Base-by-base conservation (phyloP, 108 stramenopile genomes). In the Fragilaria crotonensis region DNA sequence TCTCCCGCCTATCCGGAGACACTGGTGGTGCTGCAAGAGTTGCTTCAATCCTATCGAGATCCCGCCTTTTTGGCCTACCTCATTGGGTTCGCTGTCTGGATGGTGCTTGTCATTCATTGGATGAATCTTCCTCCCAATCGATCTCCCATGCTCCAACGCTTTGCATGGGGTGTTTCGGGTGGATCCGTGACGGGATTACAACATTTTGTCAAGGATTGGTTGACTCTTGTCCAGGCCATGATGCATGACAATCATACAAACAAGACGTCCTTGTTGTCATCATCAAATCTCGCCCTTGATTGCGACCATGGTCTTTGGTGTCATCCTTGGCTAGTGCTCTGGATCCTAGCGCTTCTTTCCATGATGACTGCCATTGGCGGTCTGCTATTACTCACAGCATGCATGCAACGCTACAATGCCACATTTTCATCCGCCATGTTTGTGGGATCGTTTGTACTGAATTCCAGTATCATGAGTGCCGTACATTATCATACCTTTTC, bases 321-420 rank as follows among this genome's bases (percentile, higher is more conserved):
- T 25, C 51, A 66, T 52, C 45, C 50, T n/a, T 29, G 66, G 4
- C 76, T 60, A 28, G 5, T 67, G 3, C 60, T 78, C 29, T 69
- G n/a, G n/a, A 14, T 58, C 29, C 32, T 82, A 1, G 41, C 72
- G 19, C 17, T 59, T 3, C 41, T 77, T 47, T 79, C 89, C 1
- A 70, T 71, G 41, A 30, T 57, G 7, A 78, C 80, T 18, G 68
- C 82, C 20, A 81, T 86, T 65, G 62, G 46, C 14, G 89, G 89
- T 1, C 48, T 90, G 45, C 55, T 90, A 9, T 69, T 76, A 9
- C 59, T 91, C 9, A 76, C 78, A 9, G 76, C 76, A 1, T 85
- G 84, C 55, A 91, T 91, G 89, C 84, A 86, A 56, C 66, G 89
- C 48, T 91, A 78, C 52, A 84, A 91, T 78, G 85, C 84, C 26